These are phyloP conservation scores for Wallemia hederae DNA, from an alignment of 1,284 basidiomycete genomes.

Conservation along the genomic window DNA sequence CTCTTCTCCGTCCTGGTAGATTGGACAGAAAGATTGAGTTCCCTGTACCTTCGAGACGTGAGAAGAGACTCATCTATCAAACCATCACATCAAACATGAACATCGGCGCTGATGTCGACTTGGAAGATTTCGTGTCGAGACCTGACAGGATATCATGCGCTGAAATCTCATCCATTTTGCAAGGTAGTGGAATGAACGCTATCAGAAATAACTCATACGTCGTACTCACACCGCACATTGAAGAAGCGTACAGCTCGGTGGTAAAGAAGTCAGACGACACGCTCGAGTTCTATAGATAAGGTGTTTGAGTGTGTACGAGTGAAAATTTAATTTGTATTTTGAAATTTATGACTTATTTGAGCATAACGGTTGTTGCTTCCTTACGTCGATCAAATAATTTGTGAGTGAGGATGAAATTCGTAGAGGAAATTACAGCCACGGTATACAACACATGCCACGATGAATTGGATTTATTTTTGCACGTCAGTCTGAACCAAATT, in stretches of 20 bases:
- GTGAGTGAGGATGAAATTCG: too few relatives aligned
- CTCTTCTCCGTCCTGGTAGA: conserved; percentile 83
- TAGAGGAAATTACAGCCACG: too few relatives aligned
- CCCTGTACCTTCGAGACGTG: conserved; percentile 71
- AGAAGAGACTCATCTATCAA: conserved; percentile 94
- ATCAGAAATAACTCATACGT: conserved; percentile 95
- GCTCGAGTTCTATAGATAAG: conserved; percentile 56
- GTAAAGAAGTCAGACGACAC: conserved; percentile 83
- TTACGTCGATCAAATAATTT: background rate
- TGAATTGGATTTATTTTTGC: background rate
- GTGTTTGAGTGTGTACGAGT: too few relatives aligned
- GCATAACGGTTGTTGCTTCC: background rate
- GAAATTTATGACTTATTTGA: background rate
- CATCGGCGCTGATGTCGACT: conserved; percentile 81
- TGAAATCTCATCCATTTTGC: conserved; percentile 83
- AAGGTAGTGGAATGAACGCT: conserved; percentile 91
- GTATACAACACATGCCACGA: too few relatives aligned
- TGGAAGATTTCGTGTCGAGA: conserved; percentile 76
- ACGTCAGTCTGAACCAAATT: background rate
- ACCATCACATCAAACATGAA: conserved; percentile 96
- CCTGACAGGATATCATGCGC: conserved; percentile 87
- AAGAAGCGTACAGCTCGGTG: conserved; percentile 94
- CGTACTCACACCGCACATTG: conserved; percentile 87
- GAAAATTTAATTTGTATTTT: background rate
- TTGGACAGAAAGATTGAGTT: conserved; percentile 98